Percentiles rank a stretch among this genome's conserved stretches.
These are phyloP conservation scores for Pleurotus tuber-regium DNA, from an alignment of 768 basidiomycete species.

Conservation along the genomic window DNA sequence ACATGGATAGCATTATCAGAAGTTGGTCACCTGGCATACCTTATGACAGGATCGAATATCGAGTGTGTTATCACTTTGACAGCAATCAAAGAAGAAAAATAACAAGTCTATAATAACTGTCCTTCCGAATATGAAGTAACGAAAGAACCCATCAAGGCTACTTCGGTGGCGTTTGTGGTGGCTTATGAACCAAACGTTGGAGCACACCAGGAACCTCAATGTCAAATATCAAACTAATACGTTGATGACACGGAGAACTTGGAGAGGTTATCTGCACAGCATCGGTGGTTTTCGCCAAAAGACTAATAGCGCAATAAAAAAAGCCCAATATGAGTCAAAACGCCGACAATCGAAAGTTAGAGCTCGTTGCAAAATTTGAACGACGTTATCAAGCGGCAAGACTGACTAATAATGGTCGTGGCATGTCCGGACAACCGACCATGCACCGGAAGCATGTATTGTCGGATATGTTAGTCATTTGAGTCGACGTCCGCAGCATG, in stretches of 20 bases:
- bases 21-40: not conserved
- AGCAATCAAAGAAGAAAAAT: conserved; percentile 5
- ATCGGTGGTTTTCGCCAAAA: too few relatives aligned
- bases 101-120: not conserved
- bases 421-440: not conserved
- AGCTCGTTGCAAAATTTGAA: too few relatives aligned
- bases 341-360: too few relatives aligned
- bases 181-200: too few relatives aligned
- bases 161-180: not conserved
- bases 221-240: too few relatives aligned
- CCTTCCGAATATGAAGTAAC: conserved; percentile 3
- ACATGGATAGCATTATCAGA: not conserved
- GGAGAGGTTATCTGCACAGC: too few relatives aligned
- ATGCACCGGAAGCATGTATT: conserved; percentile 1
- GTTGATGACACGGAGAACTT: too few relatives aligned
- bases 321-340: too few relatives aligned
- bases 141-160: not conserved
- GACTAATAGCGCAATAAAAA: too few relatives aligned
- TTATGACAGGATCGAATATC: not conserved
- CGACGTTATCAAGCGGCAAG: too few relatives aligned
- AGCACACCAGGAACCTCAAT: too few relatives aligned
- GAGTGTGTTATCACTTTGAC: conserved; percentile 5
- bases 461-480: not conserved
- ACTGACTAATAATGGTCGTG: too few relatives aligned
- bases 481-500: not conserved